Evolutionary conservation across 148 eudicot species (phyloP).

Genomic region (Vaccinium myrtillus): DNA sequence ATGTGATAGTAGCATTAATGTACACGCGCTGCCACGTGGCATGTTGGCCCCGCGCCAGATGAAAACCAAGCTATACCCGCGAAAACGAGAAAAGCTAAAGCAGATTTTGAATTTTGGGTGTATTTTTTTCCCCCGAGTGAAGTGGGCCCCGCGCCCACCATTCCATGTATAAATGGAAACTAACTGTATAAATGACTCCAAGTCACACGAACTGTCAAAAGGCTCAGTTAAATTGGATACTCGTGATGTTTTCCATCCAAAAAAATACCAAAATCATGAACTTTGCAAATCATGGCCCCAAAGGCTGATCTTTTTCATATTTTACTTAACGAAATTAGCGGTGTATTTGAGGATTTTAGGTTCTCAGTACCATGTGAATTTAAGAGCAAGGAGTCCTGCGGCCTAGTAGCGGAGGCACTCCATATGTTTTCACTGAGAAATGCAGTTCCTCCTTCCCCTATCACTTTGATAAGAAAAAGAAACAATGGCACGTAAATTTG

Average conservation of each 20-base stretch:
- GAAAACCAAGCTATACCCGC: too few relatives aligned
- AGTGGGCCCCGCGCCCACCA: too few relatives aligned
- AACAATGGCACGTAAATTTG: background rate
- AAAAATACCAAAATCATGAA: background rate
- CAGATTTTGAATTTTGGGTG: too few relatives aligned
- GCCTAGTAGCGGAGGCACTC: background rate
- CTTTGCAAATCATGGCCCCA: background rate
- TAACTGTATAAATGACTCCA: background rate
- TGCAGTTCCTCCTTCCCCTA: background rate
- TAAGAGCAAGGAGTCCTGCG: background rate
- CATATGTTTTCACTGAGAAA: background rate
- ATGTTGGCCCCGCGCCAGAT: too few relatives aligned
- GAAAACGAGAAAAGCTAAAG: too few relatives aligned
- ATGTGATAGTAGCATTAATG: too few relatives aligned
- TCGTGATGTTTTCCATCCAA: background rate
- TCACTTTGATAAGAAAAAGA: background rate
- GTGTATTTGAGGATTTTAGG: background rate
- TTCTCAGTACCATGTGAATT: background rate
- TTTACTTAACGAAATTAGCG: background rate
- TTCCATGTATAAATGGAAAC: too few relatives aligned
- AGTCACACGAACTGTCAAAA: background rate
- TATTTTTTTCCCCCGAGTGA: too few relatives aligned
- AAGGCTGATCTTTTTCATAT: background rate
- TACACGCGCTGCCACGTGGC: too few relatives aligned
- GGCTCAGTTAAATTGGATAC: background rate